Evolutionary conservation across 176 grass and related monocot genomes (phyloP), one percentile per base, ranked within the genome.

Genomic region (Oryza rufipogon): DNA sequence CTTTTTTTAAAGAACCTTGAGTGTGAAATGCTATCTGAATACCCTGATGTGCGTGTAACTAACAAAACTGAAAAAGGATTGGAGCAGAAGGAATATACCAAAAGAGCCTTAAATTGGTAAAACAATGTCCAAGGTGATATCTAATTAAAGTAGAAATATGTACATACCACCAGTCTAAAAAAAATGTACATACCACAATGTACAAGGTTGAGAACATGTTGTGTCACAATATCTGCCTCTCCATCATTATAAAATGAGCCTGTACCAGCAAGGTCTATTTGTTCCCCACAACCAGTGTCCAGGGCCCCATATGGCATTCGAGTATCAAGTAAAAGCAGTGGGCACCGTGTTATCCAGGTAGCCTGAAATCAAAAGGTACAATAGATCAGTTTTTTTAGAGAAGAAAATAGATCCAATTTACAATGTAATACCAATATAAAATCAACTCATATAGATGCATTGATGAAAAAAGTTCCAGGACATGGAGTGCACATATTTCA

Each of bases 171-270:
- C 30, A 32, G 2, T 32, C 30, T 32, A 32, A 32, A 32, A 32
- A 86, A 17, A 70, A 71, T 1, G 81, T 79, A 87, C 26, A 49
- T 88, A 94, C 96, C 96, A 80, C 85, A 95, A 52, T 90, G 92
- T 71, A 98, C 86, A 85, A 98, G 93, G 87, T 93, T 90, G 82
- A 95, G 92, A 87, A 95, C 89, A 41, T 98, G 96, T 17, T 98
- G 91, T 83, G 94, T 84, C 73, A 92, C 96, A 82, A 90, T 93
- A 58, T 98, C 89, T 77, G 93, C 96, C 85, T 98, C 96, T 76
- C 93, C 96, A 19, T 98, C 91, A 83, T 98, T 95, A 85, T 95
- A 98, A 76, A 95, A 98, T 33, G 91, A 98, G 61, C 96, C 93
- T 69, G 96, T 93, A 52, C 93, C 96, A 81, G 93, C 89, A 78